Evolutionary conservation across 2,329 filamentous ascomycete species (phyloP), one percentile per base, ranked within the genome.

Genomic region (Colletotrichum magnum): DNA sequence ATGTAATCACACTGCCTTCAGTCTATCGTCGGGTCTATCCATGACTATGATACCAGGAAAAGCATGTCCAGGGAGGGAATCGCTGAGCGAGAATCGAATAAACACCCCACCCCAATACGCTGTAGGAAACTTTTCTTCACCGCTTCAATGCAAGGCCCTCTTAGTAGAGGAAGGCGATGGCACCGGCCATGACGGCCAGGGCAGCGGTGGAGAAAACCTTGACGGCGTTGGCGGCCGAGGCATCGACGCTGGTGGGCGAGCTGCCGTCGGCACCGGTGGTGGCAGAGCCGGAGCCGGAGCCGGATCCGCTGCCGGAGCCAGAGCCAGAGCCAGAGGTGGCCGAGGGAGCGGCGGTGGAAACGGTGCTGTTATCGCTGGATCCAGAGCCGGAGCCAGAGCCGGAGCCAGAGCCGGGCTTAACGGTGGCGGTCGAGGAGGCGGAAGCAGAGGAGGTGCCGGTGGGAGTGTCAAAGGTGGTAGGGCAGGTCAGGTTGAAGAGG

Each of bases 401-500:
- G n/a, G 71, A 47, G 62, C 64, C 68, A 75, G 62, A 64, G 57
- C 71, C 66, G 61, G 70, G 66, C 43, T 71, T 63, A 15, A 32
- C 24, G 28, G 68, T 54, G 45, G 70, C 59, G 21, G 71, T 60
- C 61, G 63, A 69, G 52, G 72, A 58, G 24, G 74, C 69, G 48
- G 75, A 65, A 45, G 73, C 47, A 36, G 74, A 68, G 52, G 74
- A 63, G 18, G 76, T 73, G 51, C 72, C 68, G 32, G 73, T 73
- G 64, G 77, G 74, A 53, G 79, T 81, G 65, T 81, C 76, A 66
- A 82, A 82, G 68, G 77, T 77, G 71, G 78, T 80, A 50, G 84
- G 83, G 82, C 87, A 89, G 73, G 80, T 84, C 64, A 89, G 82
- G 76, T 89, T 81, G 78, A 85, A 89, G 62, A 79, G 78, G 51